Conservation (phyloP, 805 yeast genomes). For the Yarrowia deformans region DNA sequence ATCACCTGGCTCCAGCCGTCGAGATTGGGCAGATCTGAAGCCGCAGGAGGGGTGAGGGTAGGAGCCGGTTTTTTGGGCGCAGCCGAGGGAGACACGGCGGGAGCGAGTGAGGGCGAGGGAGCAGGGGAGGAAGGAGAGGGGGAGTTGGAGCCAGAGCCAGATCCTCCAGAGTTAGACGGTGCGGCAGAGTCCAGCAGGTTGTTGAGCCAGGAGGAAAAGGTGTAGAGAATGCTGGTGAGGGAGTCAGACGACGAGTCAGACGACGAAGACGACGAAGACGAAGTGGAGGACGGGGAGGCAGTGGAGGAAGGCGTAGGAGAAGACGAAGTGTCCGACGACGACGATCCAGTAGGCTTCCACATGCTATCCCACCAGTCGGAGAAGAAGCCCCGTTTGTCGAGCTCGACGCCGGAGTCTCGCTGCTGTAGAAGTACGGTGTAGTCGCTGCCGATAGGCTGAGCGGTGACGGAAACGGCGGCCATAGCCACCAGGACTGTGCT, state of each 20-base stretch:
- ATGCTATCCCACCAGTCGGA: constrained; percentile 9
- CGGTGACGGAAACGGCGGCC: background rate
- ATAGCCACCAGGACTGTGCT: background rate
- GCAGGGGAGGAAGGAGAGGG: background rate
- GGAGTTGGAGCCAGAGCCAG: background rate
- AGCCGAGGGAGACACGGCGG: background rate
- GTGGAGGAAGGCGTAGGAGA: too few species aligned
- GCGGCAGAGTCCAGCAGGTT: background rate
- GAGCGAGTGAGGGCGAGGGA: background rate
- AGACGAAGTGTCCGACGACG: background rate
- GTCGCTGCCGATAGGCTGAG: background rate
- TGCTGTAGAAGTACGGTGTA: background rate
- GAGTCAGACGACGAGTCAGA: background rate
- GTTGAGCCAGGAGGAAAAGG: constrained; percentile 3
- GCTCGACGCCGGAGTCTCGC: background rate
- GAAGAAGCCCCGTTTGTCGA: background rate
- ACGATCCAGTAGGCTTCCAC: background rate
- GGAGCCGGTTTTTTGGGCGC: background rate
- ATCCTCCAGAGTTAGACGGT: background rate
- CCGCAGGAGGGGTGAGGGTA: background rate
- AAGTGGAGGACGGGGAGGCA: too few species aligned
- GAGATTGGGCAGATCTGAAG: constrained; percentile 16
- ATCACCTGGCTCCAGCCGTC: constrained; percentile 40
- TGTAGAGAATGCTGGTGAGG: background rate
- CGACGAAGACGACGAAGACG: background rate